Evolutionary conservation across 306 rosid genomes (phyloP).

Genomic region (Cicer bijugum): DNA sequence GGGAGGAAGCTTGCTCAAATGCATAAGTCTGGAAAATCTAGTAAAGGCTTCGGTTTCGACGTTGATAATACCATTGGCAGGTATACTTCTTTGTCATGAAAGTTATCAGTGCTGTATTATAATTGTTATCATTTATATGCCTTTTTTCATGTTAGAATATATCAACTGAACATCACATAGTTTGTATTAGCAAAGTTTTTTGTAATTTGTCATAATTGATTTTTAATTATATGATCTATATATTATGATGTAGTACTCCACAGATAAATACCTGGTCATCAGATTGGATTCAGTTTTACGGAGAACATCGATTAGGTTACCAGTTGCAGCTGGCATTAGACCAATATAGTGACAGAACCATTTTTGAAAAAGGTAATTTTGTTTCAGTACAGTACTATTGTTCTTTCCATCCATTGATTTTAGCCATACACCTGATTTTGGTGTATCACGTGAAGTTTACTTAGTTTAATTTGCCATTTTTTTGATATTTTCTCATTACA

Average conservation of each 20-base stretch:
- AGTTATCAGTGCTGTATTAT: constrained; percentile 1
- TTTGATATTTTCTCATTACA: constrained; percentile 1
- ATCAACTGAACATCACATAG: not conserved
- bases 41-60: constrained; percentile 83
- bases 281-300: constrained; percentile 90
- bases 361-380: constrained; percentile 76
- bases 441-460: too few species aligned
- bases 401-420: constrained; percentile 15
- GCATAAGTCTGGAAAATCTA: constrained; percentile 88
- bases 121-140: not conserved
- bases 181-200: not conserved
- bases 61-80: constrained; percentile 93
- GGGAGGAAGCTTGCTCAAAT: constrained; percentile 93
- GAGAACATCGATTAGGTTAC: constrained; percentile 82
- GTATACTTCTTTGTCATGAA: constrained; percentile 47
- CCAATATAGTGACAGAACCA: constrained; percentile 67
- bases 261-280: constrained; percentile 90
- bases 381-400: constrained; percentile 5
- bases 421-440: too few species aligned
- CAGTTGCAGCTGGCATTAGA: constrained; percentile 75
- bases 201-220: constrained; percentile 16
- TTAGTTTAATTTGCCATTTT: not conserved
- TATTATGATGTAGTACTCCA: constrained; percentile 69
- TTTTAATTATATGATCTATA: constrained; percentile 24
- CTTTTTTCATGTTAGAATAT: constrained; percentile 5